Base-by-base conservation (phyloP, 129 eudicot genomes). In the Heracleum sosnowskyi region DNA sequence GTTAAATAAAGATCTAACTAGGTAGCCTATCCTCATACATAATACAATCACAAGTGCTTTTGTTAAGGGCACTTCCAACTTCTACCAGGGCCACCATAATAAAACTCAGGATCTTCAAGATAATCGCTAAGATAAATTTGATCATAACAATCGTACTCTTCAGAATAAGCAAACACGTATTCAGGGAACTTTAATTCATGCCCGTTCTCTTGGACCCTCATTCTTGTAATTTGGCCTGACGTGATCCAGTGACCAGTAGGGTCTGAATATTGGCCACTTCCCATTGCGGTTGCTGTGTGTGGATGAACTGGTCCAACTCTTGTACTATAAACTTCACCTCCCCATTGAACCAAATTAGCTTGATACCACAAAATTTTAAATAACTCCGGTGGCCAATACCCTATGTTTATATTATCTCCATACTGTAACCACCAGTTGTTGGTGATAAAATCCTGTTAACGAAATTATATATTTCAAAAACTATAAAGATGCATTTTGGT, bases 81-180 rank as follows among this genome's bases (percentile, higher is more conserved):
- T 84, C 91, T 92, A 42, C 93, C 96, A 7, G 97, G 96, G 26
- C 97, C 97, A 70, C 97, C 97, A 82, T 82, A 92, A 75, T 76
- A 90, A 42, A 92, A 85, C 68, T 88, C 84, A 76, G 97, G 96
- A 75, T 92, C 97, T 28, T 72, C 76, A 72, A 88, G 79, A 82
- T 88, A 88, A 60, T 92, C 97, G 37, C 74, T 35, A 35, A 47
- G 31, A 39, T 73, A 88, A 3, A 39, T 69, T n/a, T 79, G 40
- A 69, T 82, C 78, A 66, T 92, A 92, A 55, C 97, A 92, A 6
- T 79, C 76, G 51, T 86, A 86, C 78, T 92, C 96, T 35, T 92
- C 93, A 17, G 86, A 39, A 36, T 74, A 73, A 11, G 81, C 40
- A n/a, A 40, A 29, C 36, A 86, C 84, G 81, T 83, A 88, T 62